phyloP scores from a whole-genome alignment of 2,329 filamentous ascomycete species.

The Ascochyta koolunga region DNA sequence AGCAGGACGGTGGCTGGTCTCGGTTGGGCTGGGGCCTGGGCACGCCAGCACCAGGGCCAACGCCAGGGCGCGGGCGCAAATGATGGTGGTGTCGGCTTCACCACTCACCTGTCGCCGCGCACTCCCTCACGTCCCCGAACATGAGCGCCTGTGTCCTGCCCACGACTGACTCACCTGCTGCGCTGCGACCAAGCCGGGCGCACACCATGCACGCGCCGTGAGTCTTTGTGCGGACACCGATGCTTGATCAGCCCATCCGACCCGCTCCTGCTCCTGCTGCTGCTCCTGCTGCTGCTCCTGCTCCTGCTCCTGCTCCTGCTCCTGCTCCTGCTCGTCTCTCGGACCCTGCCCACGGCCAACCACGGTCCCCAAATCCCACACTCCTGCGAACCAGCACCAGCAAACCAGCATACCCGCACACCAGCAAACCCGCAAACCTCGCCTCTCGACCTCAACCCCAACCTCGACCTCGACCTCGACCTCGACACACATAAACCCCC shows the following conservation, averaged over 20 bases:
- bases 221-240: constrained; percentile 13
- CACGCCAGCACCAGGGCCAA: too few species aligned
- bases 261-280: constrained; percentile 17
- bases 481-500: not conserved
- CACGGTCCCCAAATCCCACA: constrained; percentile 8
- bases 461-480: not conserved
- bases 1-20: constrained; percentile 1
- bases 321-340: not conserved
- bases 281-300: constrained; percentile 12
- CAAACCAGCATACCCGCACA: too few species aligned
- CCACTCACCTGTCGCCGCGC: constrained; percentile 3
- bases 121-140: constrained; percentile 17
- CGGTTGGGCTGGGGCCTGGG: too few species aligned
- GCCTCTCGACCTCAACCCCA: not conserved
- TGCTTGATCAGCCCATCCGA: constrained; percentile 9
- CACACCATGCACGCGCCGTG: constrained; percentile 32
- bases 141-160: constrained; percentile 23
- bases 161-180: constrained; percentile 19
- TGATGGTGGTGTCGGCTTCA: constrained; percentile 9
- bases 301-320: constrained; percentile 15
- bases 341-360: constrained; percentile 10
- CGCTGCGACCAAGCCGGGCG: constrained; percentile 27
- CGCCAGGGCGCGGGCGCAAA: too few species aligned
- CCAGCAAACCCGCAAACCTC: not conserved
- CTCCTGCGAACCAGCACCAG: not conserved